Base-by-base conservation (phyloP, 352 stramenopile genomes). In the Pythium periplocum region DNA sequence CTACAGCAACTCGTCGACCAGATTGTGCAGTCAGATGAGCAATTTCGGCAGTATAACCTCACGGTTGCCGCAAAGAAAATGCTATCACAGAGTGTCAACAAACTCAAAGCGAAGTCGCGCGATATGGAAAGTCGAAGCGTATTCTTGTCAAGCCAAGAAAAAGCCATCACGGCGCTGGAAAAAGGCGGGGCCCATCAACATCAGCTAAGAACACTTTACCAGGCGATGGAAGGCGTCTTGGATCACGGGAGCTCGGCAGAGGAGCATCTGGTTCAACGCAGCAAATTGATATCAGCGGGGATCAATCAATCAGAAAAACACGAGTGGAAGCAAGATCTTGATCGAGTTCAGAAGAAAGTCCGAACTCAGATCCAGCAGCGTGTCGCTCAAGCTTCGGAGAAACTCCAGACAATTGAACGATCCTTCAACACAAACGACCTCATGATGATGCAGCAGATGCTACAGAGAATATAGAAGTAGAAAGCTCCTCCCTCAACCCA, bases 351-450 rank as follows among this genome's bases (percentile, higher is more conserved):
- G 5, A 71, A 71, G 56, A 72, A 61, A 33, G 34, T 63, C 4
- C 61, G 55, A 10, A 38, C 39, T 7, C 52, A 58, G 1, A 37
- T 57, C 7, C 32, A 26, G 2, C 37, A 69, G 35, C 52, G 40
- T 11, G 11, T 67, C 1, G 32, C 17, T 31, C 38, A 70, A 48
- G 51, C 64, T 6, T 67, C 56, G 30, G 48, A 48, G 10, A 70
- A 73, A 43, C 34, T 76, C 8, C 11, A 6, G 4, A 51, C 57
- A 2, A 76, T 71, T 11, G 64, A 73, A 41, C 67, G 58, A 17
- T 59, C 43, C 48, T 75, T 69, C 53, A 63, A 65, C 50, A 68
- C 64, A n/a, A 64, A 73, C 33, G 67, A 69, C 35, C 39, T 75
- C 11, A 41, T 53, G 38, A 48, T 51, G 4, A 62, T 75, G 67